Evolutionary conservation across 225 moss, liverwort and hornwort species (phyloP), one percentile per base, ranked within the genome.

Genomic region (Polytrichum commune): DNA sequence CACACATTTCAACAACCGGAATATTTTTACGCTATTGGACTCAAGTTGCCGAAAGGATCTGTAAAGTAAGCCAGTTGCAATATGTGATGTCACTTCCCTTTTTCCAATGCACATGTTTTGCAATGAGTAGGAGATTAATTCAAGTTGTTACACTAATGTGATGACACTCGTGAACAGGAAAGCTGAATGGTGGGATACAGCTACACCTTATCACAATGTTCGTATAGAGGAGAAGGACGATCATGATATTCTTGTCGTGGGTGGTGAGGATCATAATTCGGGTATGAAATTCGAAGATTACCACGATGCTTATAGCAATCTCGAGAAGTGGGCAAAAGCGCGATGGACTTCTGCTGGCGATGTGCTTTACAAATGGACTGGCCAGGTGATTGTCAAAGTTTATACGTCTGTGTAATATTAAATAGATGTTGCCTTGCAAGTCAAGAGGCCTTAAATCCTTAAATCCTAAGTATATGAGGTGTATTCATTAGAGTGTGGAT

Each of bases 171-270:
- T 74, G 57, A 54, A 27, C 69, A 89, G 89, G 71, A 78, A 72
- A 72, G 71, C 74, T 18, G 67, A 83, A 55, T 89, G 80, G 78
- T 85, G 89, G 89, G 83, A 85, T 60, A 89, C 85, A 26, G 80
- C 68, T 60, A 71, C 76, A 56, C 67, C 74, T 30, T 89, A 86
- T 67, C 81, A 86, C 77, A 83, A 81, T 62, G 81, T 86, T 22
- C 72, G 78, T 8, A 55, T 83, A 55, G 80, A 81, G 54, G 75
- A 76, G 24, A 74, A 57, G 64, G 74, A 80, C 62, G 83, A 81
- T 54, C 73, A 78, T 25, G 79, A 86, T 67, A 33, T 86, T 18
- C 66, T 89, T 8, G 65, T 89, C 5, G 83, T 89, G 22, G 81
- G 79, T 19, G 83, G 86, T 7, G 83, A 85, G 72, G 83, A 70